Base-by-base conservation (phyloP, 352 stramenopile genomes). In the Halophytophthora polymorphica region DNA sequence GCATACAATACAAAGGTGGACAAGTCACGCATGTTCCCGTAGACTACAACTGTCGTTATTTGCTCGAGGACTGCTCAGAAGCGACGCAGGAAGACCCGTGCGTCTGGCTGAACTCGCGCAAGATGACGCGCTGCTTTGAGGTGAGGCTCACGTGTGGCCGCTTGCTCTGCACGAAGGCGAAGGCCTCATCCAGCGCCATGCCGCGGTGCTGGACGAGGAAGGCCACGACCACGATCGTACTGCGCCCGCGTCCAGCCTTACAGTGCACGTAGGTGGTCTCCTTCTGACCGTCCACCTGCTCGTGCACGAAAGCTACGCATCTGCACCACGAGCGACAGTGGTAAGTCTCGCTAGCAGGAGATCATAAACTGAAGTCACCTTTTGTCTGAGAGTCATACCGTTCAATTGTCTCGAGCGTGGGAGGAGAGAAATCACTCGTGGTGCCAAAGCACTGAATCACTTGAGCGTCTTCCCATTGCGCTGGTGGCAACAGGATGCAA, bases 191-290 rank as follows among this genome's bases (percentile, higher is more conserved):
- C 13, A 90, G 50, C 36, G 52, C 69, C 69, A 88, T 74, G 6
- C 43, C 54, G 43, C 73, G 77, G 62, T 86, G 57, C 21, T 74
- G 66, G 56, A 93, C 70, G 22, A 88, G 58, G 45, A 88, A 93
- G 6, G 79, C 82, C 19, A 88, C 60, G 19, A 90, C 79, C 12
- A 90, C 62, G 34, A 92, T 68, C 2, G 79, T 86, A 57, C 82
- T 90, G 51, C 82, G 73, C 2, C 82, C 82, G 6, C 82, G 77
- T 5, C 82, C 82, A 49, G 82, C 82, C 57, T 92, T 92, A 63
- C 82, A 92, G 57, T 92, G 82, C 45, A 92, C 76, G 59, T 92
- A 92, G 4, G 77, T 86, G 15, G 71, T 85, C 6, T 73, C 57
- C n/a, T 74, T 46, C 21, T 66, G 51, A 15, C 60, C 38, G 33